Evolutionary conservation across 768 basidiomycete species (phyloP).

Genomic region (Pleurotus cornucopiae): DNA sequence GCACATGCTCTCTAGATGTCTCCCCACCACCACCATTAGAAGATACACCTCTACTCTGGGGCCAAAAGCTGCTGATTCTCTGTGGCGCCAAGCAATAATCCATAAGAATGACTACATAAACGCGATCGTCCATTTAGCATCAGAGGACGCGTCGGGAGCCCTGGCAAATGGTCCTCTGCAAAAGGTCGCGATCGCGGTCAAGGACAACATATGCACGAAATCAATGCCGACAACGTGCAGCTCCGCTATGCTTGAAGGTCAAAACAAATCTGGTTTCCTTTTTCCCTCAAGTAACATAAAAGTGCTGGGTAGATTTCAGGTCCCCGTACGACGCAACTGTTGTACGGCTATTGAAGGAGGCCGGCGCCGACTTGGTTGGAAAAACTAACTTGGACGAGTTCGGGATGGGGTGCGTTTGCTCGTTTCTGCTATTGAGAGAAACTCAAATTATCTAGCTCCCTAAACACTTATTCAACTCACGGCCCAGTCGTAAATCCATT

Average conservation of each 20-base stretch:
- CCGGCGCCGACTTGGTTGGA: slow-evolving; percentile 73
- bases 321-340: slow-evolving; percentile 89
- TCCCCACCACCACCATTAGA: neutral
- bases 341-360: slow-evolving; percentile 52
- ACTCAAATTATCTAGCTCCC: slow-evolving; percentile 46
- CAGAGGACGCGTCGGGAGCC: slow-evolving; percentile 48
- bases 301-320: slow-evolving; percentile 46
- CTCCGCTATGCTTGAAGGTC: slow-evolving; percentile 69
- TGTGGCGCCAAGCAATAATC: slow-evolving; percentile 26
- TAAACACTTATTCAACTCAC: slow-evolving; percentile 69
- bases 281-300: neutral
- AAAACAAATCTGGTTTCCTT: neutral
- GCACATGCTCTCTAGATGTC: slow-evolving; percentile 5
- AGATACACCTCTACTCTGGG: neutral
- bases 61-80: slow-evolving; percentile 9
- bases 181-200: slow-evolving; percentile 62
- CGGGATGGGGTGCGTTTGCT: slow-evolving; percentile 82
- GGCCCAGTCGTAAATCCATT: slow-evolving; percentile 82
- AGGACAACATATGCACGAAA: slow-evolving; percentile 82
- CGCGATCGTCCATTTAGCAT: slow-evolving; percentile 43
- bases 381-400: slow-evolving; percentile 98
- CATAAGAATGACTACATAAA: slow-evolving; percentile 43
- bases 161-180: slow-evolving; percentile 28
- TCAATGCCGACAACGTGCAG: slow-evolving; percentile 69
- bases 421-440: neutral